Base-by-base conservation (phyloP, 1,284 basidiomycete genomes). In the Leccinum solheimii region DNA sequence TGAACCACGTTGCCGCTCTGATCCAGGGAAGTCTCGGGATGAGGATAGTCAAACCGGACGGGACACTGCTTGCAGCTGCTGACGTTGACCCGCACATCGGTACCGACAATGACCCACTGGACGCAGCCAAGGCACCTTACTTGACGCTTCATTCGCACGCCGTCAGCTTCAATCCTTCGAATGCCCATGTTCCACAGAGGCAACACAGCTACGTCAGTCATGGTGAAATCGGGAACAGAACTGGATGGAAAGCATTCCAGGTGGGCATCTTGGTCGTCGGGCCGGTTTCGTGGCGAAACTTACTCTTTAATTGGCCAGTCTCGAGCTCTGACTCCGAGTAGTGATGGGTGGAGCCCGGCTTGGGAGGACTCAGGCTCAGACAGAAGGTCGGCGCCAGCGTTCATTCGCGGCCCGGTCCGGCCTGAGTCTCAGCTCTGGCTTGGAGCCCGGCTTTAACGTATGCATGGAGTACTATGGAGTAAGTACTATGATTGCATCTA, bases 41-140 rank as follows among this genome's bases (percentile, higher is more conserved):
- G 50, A 60, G 67, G 14, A 13, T 70, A 5, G 59, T 70, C 23
- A 49, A 26, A 9, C 53, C 66, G 8, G 68, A 70, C 5, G 66
- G 68, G n/a, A 70, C 56, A 1, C 3, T 0, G 2, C 52, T 67
- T 7, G 66, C 67, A 2, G 27, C 9, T 30, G 55, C 49, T 13
- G 52, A 48, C 14, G 43, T 40, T 7, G 55, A 57, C 16, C 66
- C 55, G 1, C 3, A 4, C 2, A 10, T 21, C 0, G 23, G 32
- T 8, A 0, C 19, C 11, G 3, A 45, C 5, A 36, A 50, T 8
- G 0, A 6, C 1, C 34, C 38, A 2, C 14, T 67, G 14, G 58
- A 65, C 1, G 40, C 32, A 7, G 10, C 26, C 23, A 56, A 56
- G 30, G 7, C 34, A 1, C 64, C 64, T 1, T 19, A 54, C 40